Conservation (phyloP, 164 flowering plant genomes). For the Aristolochia fimbriata region DNA sequence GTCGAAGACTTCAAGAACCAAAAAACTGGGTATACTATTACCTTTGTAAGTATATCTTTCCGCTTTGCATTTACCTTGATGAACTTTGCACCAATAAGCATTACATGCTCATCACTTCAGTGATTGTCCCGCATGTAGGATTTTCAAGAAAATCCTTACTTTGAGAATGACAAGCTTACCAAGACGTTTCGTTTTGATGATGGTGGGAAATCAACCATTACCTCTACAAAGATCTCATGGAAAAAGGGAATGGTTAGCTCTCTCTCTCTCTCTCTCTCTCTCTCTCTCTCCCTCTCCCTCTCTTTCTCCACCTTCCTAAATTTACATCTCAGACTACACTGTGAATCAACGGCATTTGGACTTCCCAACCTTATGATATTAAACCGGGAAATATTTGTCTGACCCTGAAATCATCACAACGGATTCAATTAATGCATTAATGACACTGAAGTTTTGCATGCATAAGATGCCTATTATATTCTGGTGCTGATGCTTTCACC, state of each 20-base stretch:
- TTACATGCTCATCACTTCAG: not conserved
- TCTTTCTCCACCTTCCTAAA: not conserved
- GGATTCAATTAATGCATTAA: no score
- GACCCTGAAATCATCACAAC: no score
- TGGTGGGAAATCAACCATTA: conserved; percentile 30
- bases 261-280: not conserved
- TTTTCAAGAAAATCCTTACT: conserved; percentile 37
- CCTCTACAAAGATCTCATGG: conserved; percentile 43
- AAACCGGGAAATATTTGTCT: not conserved
- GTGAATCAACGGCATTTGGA: not conserved
- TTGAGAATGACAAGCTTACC: conserved; percentile 34
- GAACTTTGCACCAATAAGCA: not conserved
- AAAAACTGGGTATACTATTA: conserved; percentile 72
- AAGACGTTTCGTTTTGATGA: conserved; percentile 30
- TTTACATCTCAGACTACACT: not conserved
- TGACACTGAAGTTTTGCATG: no score
- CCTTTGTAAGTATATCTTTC: conserved; percentile 54
- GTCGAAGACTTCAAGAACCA: conserved; percentile 80
- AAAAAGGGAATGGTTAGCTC: conserved; percentile 40
- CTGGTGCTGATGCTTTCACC: not conserved
- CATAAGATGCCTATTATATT: no score
- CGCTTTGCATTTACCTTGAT: not conserved
- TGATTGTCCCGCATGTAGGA: conserved; percentile 17
- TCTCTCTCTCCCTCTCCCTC: not conserved
- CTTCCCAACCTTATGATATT: no score